Base-by-base conservation (phyloP, 352 stramenopile species). In the Phytophthora cactorum region DNA sequence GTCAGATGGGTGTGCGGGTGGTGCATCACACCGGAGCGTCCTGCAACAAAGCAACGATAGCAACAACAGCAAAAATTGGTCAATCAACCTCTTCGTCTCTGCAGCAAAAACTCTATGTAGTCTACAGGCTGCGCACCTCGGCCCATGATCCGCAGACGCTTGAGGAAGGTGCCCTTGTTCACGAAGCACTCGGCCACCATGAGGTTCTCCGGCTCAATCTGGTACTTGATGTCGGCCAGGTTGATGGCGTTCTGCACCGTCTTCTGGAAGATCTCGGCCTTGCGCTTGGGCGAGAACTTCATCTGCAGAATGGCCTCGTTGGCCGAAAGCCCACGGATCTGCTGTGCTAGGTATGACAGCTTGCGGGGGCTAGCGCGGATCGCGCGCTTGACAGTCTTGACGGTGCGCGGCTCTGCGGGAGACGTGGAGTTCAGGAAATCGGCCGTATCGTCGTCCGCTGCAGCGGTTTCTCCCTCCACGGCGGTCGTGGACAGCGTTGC, bases 211-310 rank as follows among this genome's bases (percentile, higher is more conserved):
- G 88, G 88, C 63, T 96, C 86, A 68, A 96, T 92, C 75, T 92
- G 82, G 77, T 92, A 93, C 70, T 92, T 90, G 61, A 96, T 96
- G 66, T 96, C 88, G 12, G 88, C 88, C 58, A 96, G 60, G 76
- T 96, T 96, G 68, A 96, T 81, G 31, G 88, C 88, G 70, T 94
- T 93, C 77, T 94, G 86, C 68, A 96, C 77, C 34, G 86, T 94
- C 81, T 93, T 93, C 70, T 83, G 75, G 50, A 94, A 84, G 62
- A 92, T 83, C 66, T 89, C 78, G n/a, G 86, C 84, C 74, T 89
- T 90, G 59, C 88, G 82, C 75, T 96, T 96, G 51, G 81, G 86
- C 59, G 87, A 95, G 64, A 94, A 93, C 77, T 93, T 91, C 81
- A 96, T 92, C 78, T 96, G 88, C 51, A 90, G 70, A 43, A 96